Evolutionary conservation across 2,329 filamentous ascomycete genomes (phyloP).

Genomic region (Penicillium sp.): DNA sequence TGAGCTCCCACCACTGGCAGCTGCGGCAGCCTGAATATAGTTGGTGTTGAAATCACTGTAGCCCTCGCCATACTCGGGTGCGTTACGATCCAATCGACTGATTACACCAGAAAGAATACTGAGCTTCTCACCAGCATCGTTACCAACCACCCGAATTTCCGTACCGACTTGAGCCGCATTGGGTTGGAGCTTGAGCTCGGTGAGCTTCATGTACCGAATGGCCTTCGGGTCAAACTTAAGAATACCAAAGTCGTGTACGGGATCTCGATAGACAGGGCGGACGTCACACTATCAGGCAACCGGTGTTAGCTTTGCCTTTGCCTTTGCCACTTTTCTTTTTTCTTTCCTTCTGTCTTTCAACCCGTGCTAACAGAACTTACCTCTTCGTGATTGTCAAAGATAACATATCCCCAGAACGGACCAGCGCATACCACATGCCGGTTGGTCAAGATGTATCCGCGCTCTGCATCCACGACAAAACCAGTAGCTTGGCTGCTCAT

Average conservation of each 20-base stretch:
- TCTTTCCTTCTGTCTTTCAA: not conserved
- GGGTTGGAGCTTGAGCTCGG: constrained; percentile 75
- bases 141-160: constrained; percentile 95
- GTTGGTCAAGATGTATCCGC: constrained; percentile 85
- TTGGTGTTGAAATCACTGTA: constrained; percentile 97
- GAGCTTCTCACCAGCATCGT: constrained; percentile 97
- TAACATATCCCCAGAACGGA: constrained; percentile 96
- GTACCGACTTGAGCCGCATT: constrained; percentile 84
- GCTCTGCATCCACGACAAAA: constrained; percentile 93
- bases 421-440: constrained; percentile 92
- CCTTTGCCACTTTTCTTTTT: not conserved
- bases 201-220: constrained; percentile 95
- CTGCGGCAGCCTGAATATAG: constrained; percentile 97
- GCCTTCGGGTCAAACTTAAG: constrained; percentile 92
- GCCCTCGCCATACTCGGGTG: constrained; percentile 94
- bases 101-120: constrained; percentile 98
- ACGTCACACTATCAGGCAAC: constrained; percentile 71
- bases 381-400: constrained; percentile 97
- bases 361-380: constrained; percentile 36
- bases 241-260: constrained; percentile 97
- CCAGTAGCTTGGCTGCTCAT: constrained; percentile 94
- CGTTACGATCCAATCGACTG: constrained; percentile 91
- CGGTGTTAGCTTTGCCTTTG: not conserved
- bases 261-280: constrained; percentile 94
- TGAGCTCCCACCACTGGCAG: constrained; percentile 95